Conservation (phyloP, 768 basidiomycete species). For the Phaffia tasmanica region DNA sequence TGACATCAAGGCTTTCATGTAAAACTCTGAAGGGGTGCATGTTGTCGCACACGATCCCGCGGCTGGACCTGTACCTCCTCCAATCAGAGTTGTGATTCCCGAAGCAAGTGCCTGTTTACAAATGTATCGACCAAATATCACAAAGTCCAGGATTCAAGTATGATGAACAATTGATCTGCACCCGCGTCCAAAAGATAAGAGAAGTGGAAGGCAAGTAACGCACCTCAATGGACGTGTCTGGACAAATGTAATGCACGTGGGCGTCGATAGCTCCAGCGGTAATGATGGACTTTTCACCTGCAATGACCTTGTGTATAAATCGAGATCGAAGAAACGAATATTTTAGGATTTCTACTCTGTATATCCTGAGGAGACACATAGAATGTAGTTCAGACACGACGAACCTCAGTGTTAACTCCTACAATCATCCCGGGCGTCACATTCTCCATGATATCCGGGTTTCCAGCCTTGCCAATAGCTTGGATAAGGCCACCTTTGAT, state of each 20-base stretch:
- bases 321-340: neutral
- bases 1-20: constrained; percentile 73
- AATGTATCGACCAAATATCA: neutral
- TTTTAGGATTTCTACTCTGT: neutral
- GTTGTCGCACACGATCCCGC: constrained; percentile 87
- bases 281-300: constrained; percentile 85
- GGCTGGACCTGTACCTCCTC: constrained; percentile 89
- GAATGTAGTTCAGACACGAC: neutral
- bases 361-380: constrained; percentile 8
- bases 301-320: constrained; percentile 49
- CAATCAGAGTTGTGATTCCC: constrained; percentile 87
- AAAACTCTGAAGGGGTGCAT: constrained; percentile 81
- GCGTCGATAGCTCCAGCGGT: constrained; percentile 89
- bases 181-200: no score
- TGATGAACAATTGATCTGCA: neutral
- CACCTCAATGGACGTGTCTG: constrained; percentile 80
- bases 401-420: constrained; percentile 74
- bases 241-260: constrained; percentile 91
- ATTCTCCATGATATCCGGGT: constrained; percentile 80
- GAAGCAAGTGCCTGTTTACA: constrained; percentile 35
- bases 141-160: neutral
- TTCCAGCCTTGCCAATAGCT: constrained; percentile 94
- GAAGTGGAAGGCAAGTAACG: neutral
- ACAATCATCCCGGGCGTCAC: constrained; percentile 63
- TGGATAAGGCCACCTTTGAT: constrained; percentile 68